Conservation (phyloP, 768 basidiomycete genomes). For the Leucosporidium yakuticum region DNA sequence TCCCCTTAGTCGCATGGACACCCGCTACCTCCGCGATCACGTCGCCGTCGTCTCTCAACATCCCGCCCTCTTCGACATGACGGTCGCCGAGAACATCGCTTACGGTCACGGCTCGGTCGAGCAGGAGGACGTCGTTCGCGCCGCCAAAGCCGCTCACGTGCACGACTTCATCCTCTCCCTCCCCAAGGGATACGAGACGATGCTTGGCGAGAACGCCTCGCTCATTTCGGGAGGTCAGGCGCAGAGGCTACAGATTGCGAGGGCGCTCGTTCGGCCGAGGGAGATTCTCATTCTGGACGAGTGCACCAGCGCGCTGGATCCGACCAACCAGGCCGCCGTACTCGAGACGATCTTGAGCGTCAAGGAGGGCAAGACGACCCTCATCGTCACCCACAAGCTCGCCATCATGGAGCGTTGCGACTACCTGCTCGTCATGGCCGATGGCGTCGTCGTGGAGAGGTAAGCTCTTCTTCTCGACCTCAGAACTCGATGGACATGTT, state of each 20-base stretch:
- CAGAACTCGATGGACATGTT: neutral
- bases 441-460: slow-evolving; percentile 70
- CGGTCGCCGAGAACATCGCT: slow-evolving; percentile 79
- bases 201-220: slow-evolving; percentile 83
- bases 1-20: slow-evolving; percentile 56
- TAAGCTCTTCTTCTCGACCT: slow-evolving; percentile 49
- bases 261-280: slow-evolving; percentile 71
- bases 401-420: slow-evolving; percentile 89
- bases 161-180: slow-evolving; percentile 78
- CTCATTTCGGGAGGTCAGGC: slow-evolving; percentile 91
- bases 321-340: slow-evolving; percentile 73
- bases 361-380: slow-evolving; percentile 66
- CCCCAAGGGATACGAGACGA: slow-evolving; percentile 78
- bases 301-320: slow-evolving; percentile 87
- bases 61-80: slow-evolving; percentile 81
- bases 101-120: slow-evolving; percentile 58
- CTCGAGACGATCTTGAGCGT: slow-evolving; percentile 65
- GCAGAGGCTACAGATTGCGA: slow-evolving; percentile 84
- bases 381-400: slow-evolving; percentile 91
- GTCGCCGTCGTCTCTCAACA: slow-evolving; percentile 82
- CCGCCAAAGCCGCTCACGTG: slow-evolving; percentile 70
- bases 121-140: slow-evolving; percentile 52
- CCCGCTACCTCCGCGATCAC: slow-evolving; percentile 72
- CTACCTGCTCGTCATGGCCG: slow-evolving; percentile 69
- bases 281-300: slow-evolving; percentile 81